phyloP scores from a whole-genome alignment of 2,329 filamentous ascomycete species.

The Hypoxylon sp. region DNA sequence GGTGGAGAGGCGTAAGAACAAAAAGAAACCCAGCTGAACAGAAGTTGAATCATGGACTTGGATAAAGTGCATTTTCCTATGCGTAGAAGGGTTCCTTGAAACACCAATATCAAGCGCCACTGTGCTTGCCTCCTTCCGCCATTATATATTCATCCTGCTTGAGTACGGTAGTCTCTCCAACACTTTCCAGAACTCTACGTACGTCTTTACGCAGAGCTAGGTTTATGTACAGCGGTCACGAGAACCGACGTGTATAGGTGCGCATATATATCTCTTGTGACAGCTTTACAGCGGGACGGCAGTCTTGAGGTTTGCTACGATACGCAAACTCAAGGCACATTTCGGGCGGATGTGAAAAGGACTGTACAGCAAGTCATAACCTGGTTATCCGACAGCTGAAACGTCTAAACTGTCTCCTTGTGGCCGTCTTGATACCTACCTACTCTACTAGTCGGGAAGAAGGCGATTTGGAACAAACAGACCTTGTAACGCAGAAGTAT shows the following conservation, averaged over 20 bases:
- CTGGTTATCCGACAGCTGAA: not conserved
- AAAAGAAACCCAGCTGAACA: too few species aligned
- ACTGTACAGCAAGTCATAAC: not conserved
- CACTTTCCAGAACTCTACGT: not conserved
- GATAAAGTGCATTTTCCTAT: not conserved
- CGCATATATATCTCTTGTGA: not conserved
- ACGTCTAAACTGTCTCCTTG: not conserved
- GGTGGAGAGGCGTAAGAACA: too few species aligned
- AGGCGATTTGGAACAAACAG: not conserved
- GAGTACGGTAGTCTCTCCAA: too few species aligned
- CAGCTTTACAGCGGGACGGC: not conserved
- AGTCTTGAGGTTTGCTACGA: not conserved
- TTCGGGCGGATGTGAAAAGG: not conserved
- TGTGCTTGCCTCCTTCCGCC: not conserved
- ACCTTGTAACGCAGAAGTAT: not conserved
- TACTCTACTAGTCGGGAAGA: not conserved
- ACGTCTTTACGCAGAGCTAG: not conserved
- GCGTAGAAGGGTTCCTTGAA: not conserved
- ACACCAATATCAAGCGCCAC: not conserved
- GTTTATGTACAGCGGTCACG: not conserved
- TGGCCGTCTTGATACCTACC: too few species aligned
- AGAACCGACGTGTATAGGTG: not conserved
- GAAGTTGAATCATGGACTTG: too few species aligned
- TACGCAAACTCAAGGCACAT: not conserved
- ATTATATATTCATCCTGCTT: not conserved